Conservation (phyloP, 2,329 filamentous ascomycete genomes). For the Ophiostoma sp. region DNA sequence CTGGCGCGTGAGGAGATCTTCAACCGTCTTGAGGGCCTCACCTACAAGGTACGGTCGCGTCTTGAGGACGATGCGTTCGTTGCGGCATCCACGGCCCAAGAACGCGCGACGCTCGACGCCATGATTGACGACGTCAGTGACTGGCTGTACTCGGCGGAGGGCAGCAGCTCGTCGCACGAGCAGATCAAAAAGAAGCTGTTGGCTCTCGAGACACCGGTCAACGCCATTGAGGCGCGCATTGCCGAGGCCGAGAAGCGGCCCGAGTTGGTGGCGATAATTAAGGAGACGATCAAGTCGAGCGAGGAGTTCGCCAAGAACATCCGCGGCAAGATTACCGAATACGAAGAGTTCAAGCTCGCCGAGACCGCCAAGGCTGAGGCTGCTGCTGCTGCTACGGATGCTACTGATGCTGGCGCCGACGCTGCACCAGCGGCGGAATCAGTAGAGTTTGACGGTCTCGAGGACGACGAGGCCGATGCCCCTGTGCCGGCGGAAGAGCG, state of each 20-base stretch:
- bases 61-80: conserved; percentile 72
- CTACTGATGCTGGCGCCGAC: conserved; percentile 31
- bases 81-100: conserved; percentile 60
- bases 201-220: conserved; percentile 68
- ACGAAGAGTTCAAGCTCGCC: conserved; percentile 56
- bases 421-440: background rate
- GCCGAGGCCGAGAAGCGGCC: conserved; percentile 68
- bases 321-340: conserved; percentile 62
- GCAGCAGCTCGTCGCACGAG: conserved; percentile 66
- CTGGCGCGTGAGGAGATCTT: conserved; percentile 75
- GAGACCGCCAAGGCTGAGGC: conserved; percentile 38
- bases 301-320: conserved; percentile 65
- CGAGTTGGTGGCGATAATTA: conserved; percentile 59
- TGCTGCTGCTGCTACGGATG: too few relatives aligned
- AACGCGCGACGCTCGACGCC: conserved; percentile 61
- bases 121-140: conserved; percentile 67
- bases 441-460: conserved; percentile 67
- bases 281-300: conserved; percentile 66
- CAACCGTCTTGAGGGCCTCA: conserved; percentile 89
- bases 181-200: conserved; percentile 72
- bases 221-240: conserved; percentile 69
- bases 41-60: conserved; percentile 80
- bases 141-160: conserved; percentile 79
- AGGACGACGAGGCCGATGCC: conserved; percentile 54
- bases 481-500: conserved; percentile 34